Evolutionary conservation across 805 yeast species (phyloP).

Genomic region (Tetrapisispora nanseiensis): DNA sequence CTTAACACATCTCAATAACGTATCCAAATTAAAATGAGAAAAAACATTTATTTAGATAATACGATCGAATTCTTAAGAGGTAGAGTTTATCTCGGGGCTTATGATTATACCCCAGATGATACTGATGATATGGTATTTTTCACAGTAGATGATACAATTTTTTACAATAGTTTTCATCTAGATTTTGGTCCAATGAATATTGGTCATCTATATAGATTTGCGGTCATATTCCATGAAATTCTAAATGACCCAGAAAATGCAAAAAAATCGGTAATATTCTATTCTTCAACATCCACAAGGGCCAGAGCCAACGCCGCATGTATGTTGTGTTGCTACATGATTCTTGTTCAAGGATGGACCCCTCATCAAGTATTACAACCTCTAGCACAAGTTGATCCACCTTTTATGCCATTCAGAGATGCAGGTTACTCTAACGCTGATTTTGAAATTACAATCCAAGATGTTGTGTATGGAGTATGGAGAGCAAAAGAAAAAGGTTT

Average conservation of each 20-base stretch:
- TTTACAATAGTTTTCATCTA: constrained; percentile 88
- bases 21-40: constrained; percentile 17
- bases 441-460: constrained; percentile 87
- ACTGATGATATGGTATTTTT: constrained; percentile 70
- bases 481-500: constrained; percentile 89
- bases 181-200: constrained; percentile 96
- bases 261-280: constrained; percentile 83
- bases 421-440: constrained; percentile 97
- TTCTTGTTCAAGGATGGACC: constrained; percentile 92
- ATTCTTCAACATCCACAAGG: constrained; percentile 71
- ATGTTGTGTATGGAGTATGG: constrained; percentile 94
- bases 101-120: constrained; percentile 68
- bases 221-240: constrained; percentile 86
- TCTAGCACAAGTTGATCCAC: constrained; percentile 81
- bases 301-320: constrained; percentile 92
- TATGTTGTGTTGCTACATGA: constrained; percentile 87
- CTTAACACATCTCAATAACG: too few relatives aligned
- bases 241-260: constrained; percentile 77
- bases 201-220: constrained; percentile 89
- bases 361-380: constrained; percentile 97
- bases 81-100: constrained; percentile 85
- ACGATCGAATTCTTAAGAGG: constrained; percentile 34
- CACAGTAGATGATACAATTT: constrained; percentile 85
- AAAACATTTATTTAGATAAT: constrained; percentile 26
- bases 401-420: constrained; percentile 90